Evolutionary conservation across 441 rosid genomes (phyloP), one percentile per base, ranked within the genome.

Genomic region (Macaranga tanarius): DNA sequence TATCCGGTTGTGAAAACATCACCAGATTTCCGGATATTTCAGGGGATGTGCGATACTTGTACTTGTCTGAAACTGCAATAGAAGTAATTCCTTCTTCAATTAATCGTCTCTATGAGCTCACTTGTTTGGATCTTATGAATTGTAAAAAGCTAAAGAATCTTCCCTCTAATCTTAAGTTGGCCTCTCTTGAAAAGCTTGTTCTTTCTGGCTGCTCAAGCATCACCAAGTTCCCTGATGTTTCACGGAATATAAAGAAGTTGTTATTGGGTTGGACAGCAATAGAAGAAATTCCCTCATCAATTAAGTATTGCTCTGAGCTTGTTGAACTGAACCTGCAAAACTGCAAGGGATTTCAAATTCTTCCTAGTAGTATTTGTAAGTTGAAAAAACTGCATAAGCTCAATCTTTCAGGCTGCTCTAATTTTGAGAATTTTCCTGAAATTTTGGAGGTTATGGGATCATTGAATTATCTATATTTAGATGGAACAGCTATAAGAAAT

Each of bases 161-260:
- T 34, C 75, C 68, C 0, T 28, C 13, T 1, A n/a, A n/a, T n/a
- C n/a, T 62, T 62, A 50, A 22, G 55, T 26, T 26, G 57, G 22
- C 11, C 0, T 71, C 34, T 15, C 88, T 86, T 8, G 47, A 61
- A 45, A 58, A 48, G 7, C 54, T 83, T 5, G 54, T 15, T 57
- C 66, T 83, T 66, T 51, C 62, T 26, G 74, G 80, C 23, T 80
- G 83, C 76, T 62, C 67, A 3, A 56, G 20, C 10, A 16, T 79
- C 58, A 54, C 23, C 15, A 22, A 56, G 22, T 81, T 80, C 50
- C 84, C 83, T 7, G 75, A 79, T 9, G n/a, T 85, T 65, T 56
- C 80, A 5, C 5, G 42, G 55, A 77, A 58, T n/a, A 31, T 76
- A 26, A 62, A 40, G 66, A 31, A 67, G 44, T 62, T 82, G 25